Conservation (phyloP, 352 stramenopile genomes). For the Phytophthora pini region DNA sequence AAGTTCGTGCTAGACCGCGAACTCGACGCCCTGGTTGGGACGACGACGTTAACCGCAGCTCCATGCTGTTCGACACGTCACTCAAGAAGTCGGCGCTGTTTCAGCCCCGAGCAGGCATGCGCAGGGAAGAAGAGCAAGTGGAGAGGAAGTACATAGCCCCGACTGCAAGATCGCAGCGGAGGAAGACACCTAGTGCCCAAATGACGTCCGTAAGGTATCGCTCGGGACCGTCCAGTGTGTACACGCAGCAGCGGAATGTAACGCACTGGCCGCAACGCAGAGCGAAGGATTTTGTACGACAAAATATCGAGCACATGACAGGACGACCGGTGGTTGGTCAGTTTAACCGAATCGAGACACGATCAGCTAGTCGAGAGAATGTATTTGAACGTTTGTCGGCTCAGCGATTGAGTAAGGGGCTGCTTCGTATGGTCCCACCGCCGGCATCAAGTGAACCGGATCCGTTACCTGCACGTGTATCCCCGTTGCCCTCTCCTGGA, state of each 20-base stretch:
- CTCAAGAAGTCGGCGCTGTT: constrained; percentile 68
- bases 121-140: constrained; percentile 29
- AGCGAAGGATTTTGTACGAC: constrained; percentile 61
- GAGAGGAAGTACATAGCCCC: constrained; percentile 10
- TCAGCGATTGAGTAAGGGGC: constrained; percentile 27
- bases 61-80: constrained; percentile 54
- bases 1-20: neutral
- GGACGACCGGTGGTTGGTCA: constrained; percentile 24
- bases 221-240: constrained; percentile 39
- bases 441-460: constrained; percentile 1
- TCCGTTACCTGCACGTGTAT: constrained; percentile 4
- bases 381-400: constrained; percentile 58
- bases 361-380: constrained; percentile 12
- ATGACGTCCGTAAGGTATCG: constrained; percentile 16
- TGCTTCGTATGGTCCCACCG: constrained; percentile 12
- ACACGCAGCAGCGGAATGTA: constrained; percentile 25
- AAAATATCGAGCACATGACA: constrained; percentile 64
- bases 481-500: constrained; percentile 14
- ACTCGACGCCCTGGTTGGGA: constrained; percentile 55
- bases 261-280: constrained; percentile 28
- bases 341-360: neutral
- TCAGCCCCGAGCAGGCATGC: constrained; percentile 49
- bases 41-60: constrained; percentile 32
- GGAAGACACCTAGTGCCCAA: neutral
- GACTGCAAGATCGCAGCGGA: neutral